Percentiles rank a stretch among this genome's conserved stretches.
Conservation (phyloP, 495 filamentous ascomycete genomes). For the Aspergillus saccharolyticus region DNA sequence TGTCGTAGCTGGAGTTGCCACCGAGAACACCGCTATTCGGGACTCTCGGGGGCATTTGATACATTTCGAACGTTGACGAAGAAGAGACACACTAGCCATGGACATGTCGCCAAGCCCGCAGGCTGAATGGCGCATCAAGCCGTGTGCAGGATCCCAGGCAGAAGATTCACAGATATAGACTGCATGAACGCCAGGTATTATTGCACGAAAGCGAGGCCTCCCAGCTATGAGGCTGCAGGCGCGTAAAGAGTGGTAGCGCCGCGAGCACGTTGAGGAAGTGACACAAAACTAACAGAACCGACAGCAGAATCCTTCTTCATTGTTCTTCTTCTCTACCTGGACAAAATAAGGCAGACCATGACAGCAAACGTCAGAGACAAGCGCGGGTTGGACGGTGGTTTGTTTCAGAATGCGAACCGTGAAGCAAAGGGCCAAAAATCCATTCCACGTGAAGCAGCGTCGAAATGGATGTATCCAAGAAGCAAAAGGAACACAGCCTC, state of each 20-base stretch:
- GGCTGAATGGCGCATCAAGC: constrained; percentile 1
- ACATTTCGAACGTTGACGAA: constrained; percentile 20
- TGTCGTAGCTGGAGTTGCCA: not conserved
- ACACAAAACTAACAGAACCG: not conserved
- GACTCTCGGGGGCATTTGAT: constrained; percentile 19
- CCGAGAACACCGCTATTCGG: not conserved
- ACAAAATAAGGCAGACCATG: constrained; percentile 10
- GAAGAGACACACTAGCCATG: constrained; percentile 18
- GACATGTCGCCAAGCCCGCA: constrained; percentile 19
- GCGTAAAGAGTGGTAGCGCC: constrained; percentile 3
- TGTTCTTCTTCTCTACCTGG: constrained; percentile 1
- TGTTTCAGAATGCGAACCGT: constrained; percentile 17
- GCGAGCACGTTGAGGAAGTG: not conserved
- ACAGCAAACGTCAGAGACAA: constrained; percentile 14
- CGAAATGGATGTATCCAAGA: not conserved
- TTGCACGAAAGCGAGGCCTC: not conserved
- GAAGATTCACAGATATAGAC: not conserved
- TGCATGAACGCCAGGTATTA: constrained; percentile 7
- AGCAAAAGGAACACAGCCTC: not conserved
- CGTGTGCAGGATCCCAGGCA: not conserved
- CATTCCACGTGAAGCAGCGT: not conserved
- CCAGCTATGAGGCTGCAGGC: not conserved
- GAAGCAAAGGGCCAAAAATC: constrained; percentile 12
- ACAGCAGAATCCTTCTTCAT: constrained; percentile 5
- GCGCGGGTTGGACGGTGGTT: constrained; percentile 2